These are phyloP conservation scores for Setaria italica DNA, from an alignment of 202 grass and related monocot genomes.

Conservation along the genomic window DNA sequence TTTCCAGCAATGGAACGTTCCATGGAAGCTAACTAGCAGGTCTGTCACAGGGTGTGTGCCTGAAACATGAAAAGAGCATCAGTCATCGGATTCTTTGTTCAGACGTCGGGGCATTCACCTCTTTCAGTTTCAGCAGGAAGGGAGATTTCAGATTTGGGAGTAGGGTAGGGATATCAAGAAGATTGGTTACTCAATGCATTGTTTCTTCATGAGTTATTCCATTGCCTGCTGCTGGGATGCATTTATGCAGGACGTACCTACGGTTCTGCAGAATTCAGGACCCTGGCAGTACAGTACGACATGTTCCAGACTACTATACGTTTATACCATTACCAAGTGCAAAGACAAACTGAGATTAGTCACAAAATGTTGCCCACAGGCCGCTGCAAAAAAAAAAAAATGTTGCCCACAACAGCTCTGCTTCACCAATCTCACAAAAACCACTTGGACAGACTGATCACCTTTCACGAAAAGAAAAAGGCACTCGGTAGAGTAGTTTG, in stretches of 20 bases:
- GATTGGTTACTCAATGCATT: constrained; percentile 19
- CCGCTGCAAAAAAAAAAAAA: neutral
- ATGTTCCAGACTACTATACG: neutral
- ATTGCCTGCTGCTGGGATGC: neutral
- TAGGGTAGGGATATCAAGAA: constrained; percentile 1
- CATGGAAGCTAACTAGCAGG: neutral
- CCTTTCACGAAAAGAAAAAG: neutral
- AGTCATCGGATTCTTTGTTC: neutral
- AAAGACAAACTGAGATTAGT: constrained; percentile 6
- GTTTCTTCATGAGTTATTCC: neutral
- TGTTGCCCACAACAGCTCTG: neutral
- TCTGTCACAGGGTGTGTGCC: constrained; percentile 18
- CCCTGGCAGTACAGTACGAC: neutral
- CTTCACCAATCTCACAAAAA: neutral
- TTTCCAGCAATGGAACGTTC: constrained; percentile 30
- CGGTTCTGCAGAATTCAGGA: neutral
- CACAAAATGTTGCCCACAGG: neutral
- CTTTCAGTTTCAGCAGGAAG: constrained; percentile 13
- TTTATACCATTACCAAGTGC: neutral
- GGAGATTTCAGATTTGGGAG: neutral
- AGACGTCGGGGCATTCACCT: neutral
- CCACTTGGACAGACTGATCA: neutral
- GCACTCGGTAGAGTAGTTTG: neutral
- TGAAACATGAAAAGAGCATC: neutral
- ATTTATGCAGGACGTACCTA: neutral